Base-by-base conservation (phyloP, 352 stramenopile genomes). In the Elongisporangium anandrum region DNA sequence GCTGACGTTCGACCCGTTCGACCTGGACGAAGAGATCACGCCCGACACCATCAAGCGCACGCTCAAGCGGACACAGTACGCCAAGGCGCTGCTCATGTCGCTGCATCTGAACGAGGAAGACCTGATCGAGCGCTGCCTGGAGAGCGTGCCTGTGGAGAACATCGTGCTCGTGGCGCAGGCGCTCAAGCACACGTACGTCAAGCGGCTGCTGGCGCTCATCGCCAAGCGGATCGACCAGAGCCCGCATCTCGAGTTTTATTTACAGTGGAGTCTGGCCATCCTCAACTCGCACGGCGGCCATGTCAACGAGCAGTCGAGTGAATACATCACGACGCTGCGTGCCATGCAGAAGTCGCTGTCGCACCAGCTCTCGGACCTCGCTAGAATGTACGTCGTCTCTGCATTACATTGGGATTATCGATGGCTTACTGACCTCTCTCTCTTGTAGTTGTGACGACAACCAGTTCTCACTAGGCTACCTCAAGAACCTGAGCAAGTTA, bases 1-100 rank as follows among this genome's bases (percentile, higher is more conserved):
- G 63, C 87, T 99, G 63, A 93, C 97, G 52, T 99, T 99, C 74
- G 96, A 99, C 68, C 98, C 98, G 20, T 98, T 99, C 51, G 97
- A 99, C 39, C 69, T 99, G 52, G 97, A 98, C 56, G 96, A 99
- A 69, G 94, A 95, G 19, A 97, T 99, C 17, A 99, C 97, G 34
- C 97, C 97, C 5, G 86, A 96, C 48, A 83, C 77, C 24, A 97
- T 99, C 52, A 78, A 85, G 57, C 65, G 77, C 41, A 96, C 95
- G 57, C 70, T 99, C 29, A 75, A 72, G 51, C 77, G 79, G n/a
- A 80, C 88, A 54, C 85, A 99, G 60, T 98, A 94, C 64, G 86
- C 79, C 38, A 93, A 94, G 63, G 97, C 96, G 16, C 78, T 99
- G 64, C 77, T 97, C 56, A 98, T 99, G 91, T 88, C 94, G 56